Evolutionary conservation across 139 green algal species (phyloP), one percentile per base, ranked within the genome.

Genomic region (Haematococcus sp.): DNA sequence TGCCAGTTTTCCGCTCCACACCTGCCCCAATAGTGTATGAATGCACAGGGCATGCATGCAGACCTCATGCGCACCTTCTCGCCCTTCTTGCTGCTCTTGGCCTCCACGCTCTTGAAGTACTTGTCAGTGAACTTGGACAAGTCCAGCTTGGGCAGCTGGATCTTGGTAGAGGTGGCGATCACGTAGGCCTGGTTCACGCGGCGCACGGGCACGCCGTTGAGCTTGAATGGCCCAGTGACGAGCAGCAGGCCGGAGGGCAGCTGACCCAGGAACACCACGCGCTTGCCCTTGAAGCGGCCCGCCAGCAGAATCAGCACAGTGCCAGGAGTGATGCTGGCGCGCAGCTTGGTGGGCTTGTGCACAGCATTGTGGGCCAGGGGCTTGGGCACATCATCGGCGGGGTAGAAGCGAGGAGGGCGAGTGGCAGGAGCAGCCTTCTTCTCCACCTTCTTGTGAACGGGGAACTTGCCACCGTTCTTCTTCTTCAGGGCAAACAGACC

Each of bases 231-330:
- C 5, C 95, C 92, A 49, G 91, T 94, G 35, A 99, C 93, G 33
- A 99, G 88, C 68, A 99, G 90, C 72, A 99, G 89, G 27, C 96
- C 94, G 15, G 89, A 97, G 23, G 83, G 81, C 75, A 98, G 93
- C 92, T 99, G 94, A 63, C 87, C 85, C 58, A 99, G 87, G 92
- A 97, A 98, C 11, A 99, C 87, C 46, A 97, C 93, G 67, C 96
- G 90, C 93, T 97, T 98, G 78, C 95, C 95, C 93, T 99, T 99
- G 90, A 98, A 98, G 68, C 73, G 89, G 64, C 96, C 96, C 4
- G 95, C 93, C 70, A 99, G 85, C 75, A 99, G 75, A 80, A 99
- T 98, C 23, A 99, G 87, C 25, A 99, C 94, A 13, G 92, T 97
- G 74, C 96, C 96, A 31, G 96, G 96, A 23, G 91, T 96, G 85